phyloP scores from a whole-genome alignment of 345 rosid genomes.

The Passiflora organensis region DNA sequence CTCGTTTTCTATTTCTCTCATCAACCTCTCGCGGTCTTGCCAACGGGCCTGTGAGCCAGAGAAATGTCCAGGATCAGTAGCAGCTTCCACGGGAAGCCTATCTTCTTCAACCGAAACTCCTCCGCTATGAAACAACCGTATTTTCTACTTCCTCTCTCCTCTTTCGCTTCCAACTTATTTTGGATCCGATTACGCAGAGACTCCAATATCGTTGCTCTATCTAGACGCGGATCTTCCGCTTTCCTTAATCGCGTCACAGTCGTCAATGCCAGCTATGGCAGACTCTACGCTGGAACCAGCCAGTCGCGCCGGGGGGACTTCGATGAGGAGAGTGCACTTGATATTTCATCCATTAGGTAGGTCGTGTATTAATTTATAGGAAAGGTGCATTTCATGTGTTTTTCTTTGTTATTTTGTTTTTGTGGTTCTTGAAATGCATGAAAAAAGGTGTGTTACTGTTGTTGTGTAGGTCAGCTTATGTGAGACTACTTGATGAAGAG shows the following conservation, averaged over 20 bases:
- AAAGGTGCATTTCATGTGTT: background rate
- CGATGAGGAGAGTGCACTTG: conserved; percentile 61
- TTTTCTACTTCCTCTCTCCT: background rate
- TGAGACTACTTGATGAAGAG: conserved; percentile 68
- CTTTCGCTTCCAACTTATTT: background rate
- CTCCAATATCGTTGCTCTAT: background rate
- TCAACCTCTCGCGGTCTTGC: no score
- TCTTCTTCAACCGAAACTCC: background rate
- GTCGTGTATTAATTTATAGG: background rate
- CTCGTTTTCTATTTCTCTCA: no score
- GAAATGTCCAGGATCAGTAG: background rate
- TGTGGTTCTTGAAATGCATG: no score
- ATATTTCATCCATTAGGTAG: conserved; percentile 52
- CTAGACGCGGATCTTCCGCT: background rate
- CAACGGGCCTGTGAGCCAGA: no score
- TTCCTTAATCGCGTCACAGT: no score
- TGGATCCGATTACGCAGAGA: background rate
- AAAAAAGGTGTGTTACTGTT: conserved; percentile 7
- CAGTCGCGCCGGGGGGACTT: conserved; percentile 38
- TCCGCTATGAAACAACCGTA: background rate
- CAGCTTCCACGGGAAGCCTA: background rate
- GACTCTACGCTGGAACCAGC: conserved; percentile 36
- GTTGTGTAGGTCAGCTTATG: conserved; percentile 56
- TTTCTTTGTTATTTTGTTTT: background rate
- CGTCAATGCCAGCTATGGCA: conserved; percentile 52